Conservation (phyloP, 768 basidiomycete species). For the Trametes elegans region DNA sequence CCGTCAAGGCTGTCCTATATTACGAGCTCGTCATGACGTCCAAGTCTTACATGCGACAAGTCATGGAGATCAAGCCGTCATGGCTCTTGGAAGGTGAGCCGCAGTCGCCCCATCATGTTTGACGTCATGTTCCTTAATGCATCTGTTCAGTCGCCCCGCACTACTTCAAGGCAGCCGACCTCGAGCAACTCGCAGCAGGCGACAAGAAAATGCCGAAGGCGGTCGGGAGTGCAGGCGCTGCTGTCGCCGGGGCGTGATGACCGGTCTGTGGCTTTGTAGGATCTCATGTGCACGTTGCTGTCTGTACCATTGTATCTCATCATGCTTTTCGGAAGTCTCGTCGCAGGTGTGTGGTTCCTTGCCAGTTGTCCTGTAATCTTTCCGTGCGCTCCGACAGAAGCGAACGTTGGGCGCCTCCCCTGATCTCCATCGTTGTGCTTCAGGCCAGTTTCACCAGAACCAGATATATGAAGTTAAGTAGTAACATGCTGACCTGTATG, state of each 20-base stretch:
- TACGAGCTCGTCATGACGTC: constrained; percentile 98
- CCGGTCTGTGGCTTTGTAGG: no score
- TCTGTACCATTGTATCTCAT: no score
- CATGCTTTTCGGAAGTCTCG: no score
- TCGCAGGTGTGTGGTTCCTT: no score
- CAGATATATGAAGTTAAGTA: no score
- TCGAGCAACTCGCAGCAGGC: constrained; percentile 75
- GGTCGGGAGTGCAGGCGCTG: constrained; percentile 35
- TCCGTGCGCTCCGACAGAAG: no score
- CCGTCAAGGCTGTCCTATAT: constrained; percentile 85
- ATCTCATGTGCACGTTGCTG: no score
- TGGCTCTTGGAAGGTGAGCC: constrained; percentile 88
- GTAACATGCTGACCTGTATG: no score
- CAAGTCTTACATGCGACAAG: constrained; percentile 96
- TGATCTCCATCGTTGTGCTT: no score
- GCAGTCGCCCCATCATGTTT: neutral
- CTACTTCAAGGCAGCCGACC: constrained; percentile 86
- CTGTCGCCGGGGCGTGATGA: constrained; percentile 1
- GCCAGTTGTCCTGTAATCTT: no score
- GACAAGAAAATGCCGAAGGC: constrained; percentile 96
- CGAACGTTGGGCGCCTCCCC: no score
- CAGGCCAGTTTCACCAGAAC: no score
- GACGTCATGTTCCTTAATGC: constrained; percentile 5
- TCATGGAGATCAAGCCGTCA: constrained; percentile 96
- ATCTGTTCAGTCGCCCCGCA: constrained; percentile 81